Evolutionary conservation across 2,329 filamentous ascomycete genomes (phyloP), one percentile per base, ranked within the genome.

Genomic region (Exophiala lecanii-corni): DNA sequence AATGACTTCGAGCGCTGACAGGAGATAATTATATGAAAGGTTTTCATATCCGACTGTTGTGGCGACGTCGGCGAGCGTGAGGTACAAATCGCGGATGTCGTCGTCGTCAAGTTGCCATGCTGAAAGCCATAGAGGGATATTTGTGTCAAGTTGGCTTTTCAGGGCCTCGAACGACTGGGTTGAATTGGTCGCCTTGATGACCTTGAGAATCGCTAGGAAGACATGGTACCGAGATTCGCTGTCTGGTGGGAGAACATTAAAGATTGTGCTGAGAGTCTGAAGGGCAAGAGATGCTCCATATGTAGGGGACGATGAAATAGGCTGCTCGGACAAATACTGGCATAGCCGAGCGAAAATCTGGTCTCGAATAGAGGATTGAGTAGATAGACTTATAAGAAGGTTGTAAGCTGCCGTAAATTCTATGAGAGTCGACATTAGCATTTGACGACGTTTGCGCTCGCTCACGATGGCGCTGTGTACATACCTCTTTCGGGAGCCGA

Each of bases 341-440:
- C 92, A 97, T 60, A 98, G 82, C 58, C 79, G 78, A 47, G 87
- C 85, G 55, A 98, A 82, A 72, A 92, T 85, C 69, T 85, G 86
- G 67, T 88, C 84, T 55, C 85, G 79, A 58, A 89, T 86, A 58
- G 85, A 80, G 47, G 89, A 87, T 70, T 94, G 87, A 59, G 88
- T 77, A 56, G 94, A 81, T 48, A 98, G 82, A 73, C 96, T 87
- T 62, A 97, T 83, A 65, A 98, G 83, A 57, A 97, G 84, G 72
- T 98, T 97, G 73, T 96, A 96, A 49, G 91, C 88, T 47, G 91
- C 84, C 49, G 88, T 89, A 66, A 96, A 92, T 69, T 97, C 91
- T 82, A 61, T 54, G 47, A n/a, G n/a, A n/a, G n/a, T n/a, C n/a
- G n/a, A n/a, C n/a, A n/a, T n/a, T 47, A 47, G 33, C 39, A 55